These are phyloP conservation scores for Wallacemonas sp. DNA, from an alignment of 208 protist species.

Conservation along the genomic window DNA sequence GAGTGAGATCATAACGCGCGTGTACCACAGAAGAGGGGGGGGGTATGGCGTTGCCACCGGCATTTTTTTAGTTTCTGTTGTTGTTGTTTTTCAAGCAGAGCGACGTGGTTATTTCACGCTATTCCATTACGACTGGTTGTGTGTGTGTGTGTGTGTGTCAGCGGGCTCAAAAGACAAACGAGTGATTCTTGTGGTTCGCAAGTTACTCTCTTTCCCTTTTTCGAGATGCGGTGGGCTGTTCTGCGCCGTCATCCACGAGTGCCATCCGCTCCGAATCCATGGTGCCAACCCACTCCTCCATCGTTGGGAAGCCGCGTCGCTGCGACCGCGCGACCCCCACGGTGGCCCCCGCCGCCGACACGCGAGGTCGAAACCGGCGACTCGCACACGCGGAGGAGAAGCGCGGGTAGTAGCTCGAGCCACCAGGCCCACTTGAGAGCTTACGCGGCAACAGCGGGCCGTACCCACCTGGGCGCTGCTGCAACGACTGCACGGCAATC, in stretches of 20 bases:
- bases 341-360: constrained; percentile 27
- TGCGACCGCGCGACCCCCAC: not conserved
- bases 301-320: constrained; percentile 48
- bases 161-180: too few species aligned
- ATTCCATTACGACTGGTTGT: too few species aligned
- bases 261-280: constrained; percentile 58
- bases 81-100: too few species aligned
- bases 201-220: constrained; percentile 29
- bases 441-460: constrained; percentile 29
- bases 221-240: not conserved
- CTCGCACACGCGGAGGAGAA: constrained; percentile 51
- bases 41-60: too few species aligned
- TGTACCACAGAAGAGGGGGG: too few species aligned
- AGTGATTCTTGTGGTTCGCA: too few species aligned
- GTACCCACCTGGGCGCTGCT: constrained; percentile 53
- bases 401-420: constrained; percentile 29
- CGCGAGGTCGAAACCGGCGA: constrained; percentile 48
- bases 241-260: constrained; percentile 26
- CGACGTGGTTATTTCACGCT: too few species aligned
- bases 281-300: constrained; percentile 56
- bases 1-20: too few species aligned
- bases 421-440: not conserved
- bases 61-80: too few species aligned
- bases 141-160: too few species aligned
- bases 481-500: constrained; percentile 30